Conservation (phyloP, 768 basidiomycete species). For the Boletus insuetus region DNA sequence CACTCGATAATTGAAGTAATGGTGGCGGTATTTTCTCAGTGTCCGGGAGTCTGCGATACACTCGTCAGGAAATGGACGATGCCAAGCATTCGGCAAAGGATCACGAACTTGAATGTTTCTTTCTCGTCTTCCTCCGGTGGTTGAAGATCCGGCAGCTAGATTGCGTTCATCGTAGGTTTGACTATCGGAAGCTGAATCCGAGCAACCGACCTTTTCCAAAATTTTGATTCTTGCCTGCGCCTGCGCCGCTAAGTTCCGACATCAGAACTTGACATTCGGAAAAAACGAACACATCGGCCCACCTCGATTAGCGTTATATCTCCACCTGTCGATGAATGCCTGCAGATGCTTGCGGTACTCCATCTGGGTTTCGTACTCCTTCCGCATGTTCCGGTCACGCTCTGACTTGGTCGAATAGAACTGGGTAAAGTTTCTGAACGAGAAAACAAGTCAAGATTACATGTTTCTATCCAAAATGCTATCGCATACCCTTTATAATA, state of each 20-base stretch:
- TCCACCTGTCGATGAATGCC: slow-evolving; percentile 97
- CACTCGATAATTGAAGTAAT: slow-evolving; percentile 86
- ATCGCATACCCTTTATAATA: slow-evolving; percentile 88
- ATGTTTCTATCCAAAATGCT: neutral
- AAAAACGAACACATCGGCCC: slow-evolving; percentile 11
- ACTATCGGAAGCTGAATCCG: neutral
- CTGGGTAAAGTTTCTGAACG: slow-evolving; percentile 87
- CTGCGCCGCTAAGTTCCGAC: slow-evolving; percentile 63
- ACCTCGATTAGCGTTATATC: slow-evolving; percentile 95
- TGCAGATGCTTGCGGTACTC: slow-evolving; percentile 93
- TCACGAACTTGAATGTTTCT: slow-evolving; percentile 80
- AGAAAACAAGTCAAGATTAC: slow-evolving; percentile 4
- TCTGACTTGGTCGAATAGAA: slow-evolving; percentile 99
- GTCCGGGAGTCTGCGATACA: slow-evolving; percentile 72
- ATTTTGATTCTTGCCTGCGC: slow-evolving; percentile 80
- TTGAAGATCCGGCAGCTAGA: slow-evolving; percentile 83
- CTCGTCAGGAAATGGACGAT: neutral
- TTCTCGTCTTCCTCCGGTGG: slow-evolving; percentile 92
- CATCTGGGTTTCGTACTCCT: slow-evolving; percentile 96
- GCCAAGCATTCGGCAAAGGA: neutral
- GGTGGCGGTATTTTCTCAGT: slow-evolving; percentile 98
- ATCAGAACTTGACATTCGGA: neutral
- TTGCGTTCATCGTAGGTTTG: neutral
- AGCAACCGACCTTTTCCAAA: slow-evolving; percentile 59
- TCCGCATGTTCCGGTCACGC: slow-evolving; percentile 83